These are phyloP conservation scores for Arctium minus DNA, from an alignment of 129 eudicot species.

Conservation along the genomic window DNA sequence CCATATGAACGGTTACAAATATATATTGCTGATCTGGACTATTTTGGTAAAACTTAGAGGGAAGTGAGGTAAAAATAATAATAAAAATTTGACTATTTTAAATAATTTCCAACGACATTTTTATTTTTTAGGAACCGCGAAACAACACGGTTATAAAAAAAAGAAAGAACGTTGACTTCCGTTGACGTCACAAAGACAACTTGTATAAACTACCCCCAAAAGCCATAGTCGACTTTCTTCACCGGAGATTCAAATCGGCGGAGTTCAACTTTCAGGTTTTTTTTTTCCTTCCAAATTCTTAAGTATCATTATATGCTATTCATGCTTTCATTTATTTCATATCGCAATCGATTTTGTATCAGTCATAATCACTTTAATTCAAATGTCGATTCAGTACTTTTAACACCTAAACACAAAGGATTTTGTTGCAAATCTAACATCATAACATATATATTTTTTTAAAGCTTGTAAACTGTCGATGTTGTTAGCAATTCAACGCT, in stretches of 20 bases:
- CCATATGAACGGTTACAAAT: too few relatives aligned
- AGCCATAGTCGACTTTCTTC: not conserved
- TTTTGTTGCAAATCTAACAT: not conserved
- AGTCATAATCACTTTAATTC: not conserved
- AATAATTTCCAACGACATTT: too few relatives aligned
- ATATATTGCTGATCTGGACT: too few relatives aligned
- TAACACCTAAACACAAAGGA: too few relatives aligned
- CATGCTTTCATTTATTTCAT: not conserved
- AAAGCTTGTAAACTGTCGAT: not conserved
- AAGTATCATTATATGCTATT: not conserved
- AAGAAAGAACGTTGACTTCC: not conserved
- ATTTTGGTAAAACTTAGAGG: too few relatives aligned
- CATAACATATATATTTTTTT: not conserved
- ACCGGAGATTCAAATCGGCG: not conserved
- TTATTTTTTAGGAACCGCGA: too few relatives aligned
- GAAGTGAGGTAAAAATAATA: too few relatives aligned
- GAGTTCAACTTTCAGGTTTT: slow-evolving; percentile 4
- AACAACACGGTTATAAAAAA: too few relatives aligned
- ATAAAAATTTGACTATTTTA: too few relatives aligned
- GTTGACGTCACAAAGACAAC: not conserved
- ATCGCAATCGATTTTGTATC: not conserved
- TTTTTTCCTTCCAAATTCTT: not conserved
- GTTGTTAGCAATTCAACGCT: not conserved
- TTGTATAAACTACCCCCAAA: not conserved
- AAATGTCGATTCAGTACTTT: not conserved